Base-by-base conservation (phyloP, 2,329 filamentous ascomycete genomes). In the Orbilia brochopaga region DNA sequence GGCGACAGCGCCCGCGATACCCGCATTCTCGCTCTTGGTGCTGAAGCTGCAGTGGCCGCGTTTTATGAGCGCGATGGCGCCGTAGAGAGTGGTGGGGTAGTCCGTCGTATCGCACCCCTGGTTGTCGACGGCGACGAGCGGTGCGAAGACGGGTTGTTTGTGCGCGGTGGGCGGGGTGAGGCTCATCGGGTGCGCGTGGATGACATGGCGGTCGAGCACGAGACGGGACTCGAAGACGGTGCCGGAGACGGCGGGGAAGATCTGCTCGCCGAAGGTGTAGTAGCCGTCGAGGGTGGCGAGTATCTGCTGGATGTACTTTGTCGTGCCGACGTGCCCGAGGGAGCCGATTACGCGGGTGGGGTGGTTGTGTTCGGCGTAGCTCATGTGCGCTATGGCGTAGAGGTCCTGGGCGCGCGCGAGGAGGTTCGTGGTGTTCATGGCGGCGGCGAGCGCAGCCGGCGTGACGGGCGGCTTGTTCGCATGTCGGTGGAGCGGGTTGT, bases 21-120 rank as follows among this genome's bases (percentile, higher is more conserved):
- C 88, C 4, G 90, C 90, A 13, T 85, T 80, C 59, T 83, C 83
- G 0, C 88, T 88, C 81, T 94, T 94, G 69, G 83, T 79, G 10
- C 87, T 89, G 75, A 93, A 94, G 6, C 86, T 75, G 77, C 90
- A 94, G 1, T 80, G 82, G 59, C 90, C 90, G 62, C 90, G 87
- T 30, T 83, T 82, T 74, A 94, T 84, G 40, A 94, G 82, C 8
- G 88, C 90, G 69, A 94, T 87, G 66, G 85, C 86, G 55, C 86
- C 88, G 8, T 81, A 78, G 2, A 88, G 80, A 0, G 81, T 79
- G 1, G 82, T 76, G 1, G 89, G 85, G 77, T 86, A 92, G 79
- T 92, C 88, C 1, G 82, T 81, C 3, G 81, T 79, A 15, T 83
- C 78, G 78, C 90, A 92, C 52, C 90, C 90, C 3, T 86, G 79